phyloP scores from a whole-genome alignment of 306 rosid genomes.

The Arachis stenosperma region DNA sequence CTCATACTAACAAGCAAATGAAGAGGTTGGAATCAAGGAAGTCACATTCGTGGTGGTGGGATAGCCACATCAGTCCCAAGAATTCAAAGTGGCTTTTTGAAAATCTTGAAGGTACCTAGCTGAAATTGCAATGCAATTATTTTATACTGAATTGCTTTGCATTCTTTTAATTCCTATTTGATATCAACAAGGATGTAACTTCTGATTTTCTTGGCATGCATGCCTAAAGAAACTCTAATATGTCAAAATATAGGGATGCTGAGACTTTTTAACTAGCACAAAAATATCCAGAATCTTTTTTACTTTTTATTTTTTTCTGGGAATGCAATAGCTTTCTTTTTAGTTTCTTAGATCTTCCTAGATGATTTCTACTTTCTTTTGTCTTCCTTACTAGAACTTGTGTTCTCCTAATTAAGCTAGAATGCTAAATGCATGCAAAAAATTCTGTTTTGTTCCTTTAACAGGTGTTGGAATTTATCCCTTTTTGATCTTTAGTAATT shows the following conservation, averaged over 20 bases:
- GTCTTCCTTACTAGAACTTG: too few relatives aligned
- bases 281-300: not conserved
- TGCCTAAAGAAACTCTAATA: not conserved
- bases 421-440: too few relatives aligned
- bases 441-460: too few relatives aligned
- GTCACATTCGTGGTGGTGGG: slow-evolving; percentile 98
- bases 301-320: not conserved
- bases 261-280: not conserved
- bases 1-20: slow-evolving; percentile 48
- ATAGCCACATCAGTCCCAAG: slow-evolving; percentile 75
- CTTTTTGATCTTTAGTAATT: slow-evolving; percentile 32
- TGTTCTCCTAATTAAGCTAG: too few relatives aligned
- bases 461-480: not conserved
- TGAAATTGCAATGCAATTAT: slow-evolving; percentile 15
- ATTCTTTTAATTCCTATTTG: too few relatives aligned
- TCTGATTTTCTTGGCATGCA: not conserved
- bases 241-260: not conserved
- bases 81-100: slow-evolving; percentile 90
- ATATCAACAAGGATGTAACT: too few relatives aligned
- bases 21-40: slow-evolving; percentile 70
- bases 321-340: slow-evolving; percentile 4
- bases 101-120: slow-evolving; percentile 75
- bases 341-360: not conserved
- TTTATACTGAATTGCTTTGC: too few relatives aligned
- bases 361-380: too few relatives aligned